Evolutionary conservation across 1,284 basidiomycete genomes (phyloP).

Genomic region (Ustilago curta): DNA sequence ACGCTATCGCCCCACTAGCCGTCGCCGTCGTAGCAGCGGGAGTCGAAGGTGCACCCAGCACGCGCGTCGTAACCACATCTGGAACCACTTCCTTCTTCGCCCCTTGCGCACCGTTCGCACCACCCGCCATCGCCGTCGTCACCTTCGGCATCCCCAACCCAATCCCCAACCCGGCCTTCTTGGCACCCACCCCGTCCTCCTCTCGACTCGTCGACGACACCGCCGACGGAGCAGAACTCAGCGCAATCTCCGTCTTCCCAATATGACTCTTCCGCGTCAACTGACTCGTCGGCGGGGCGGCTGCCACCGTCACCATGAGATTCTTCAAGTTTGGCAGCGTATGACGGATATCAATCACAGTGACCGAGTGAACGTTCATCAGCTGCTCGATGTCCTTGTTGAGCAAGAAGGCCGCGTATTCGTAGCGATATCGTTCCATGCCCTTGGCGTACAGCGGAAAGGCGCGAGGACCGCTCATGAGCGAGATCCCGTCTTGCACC

Average conservation of each 20-base stretch:
- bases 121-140: background rate
- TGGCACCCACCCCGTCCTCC: background rate
- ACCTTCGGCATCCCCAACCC: slow-evolving; percentile 26
- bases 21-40: slow-evolving; percentile 19
- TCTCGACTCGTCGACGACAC: background rate
- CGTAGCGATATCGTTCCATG: slow-evolving; percentile 94
- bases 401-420: slow-evolving; percentile 94
- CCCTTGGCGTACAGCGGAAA: slow-evolving; percentile 88
- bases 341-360: slow-evolving; percentile 91
- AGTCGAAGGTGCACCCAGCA: slow-evolving; percentile 30
- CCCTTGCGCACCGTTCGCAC: slow-evolving; percentile 3
- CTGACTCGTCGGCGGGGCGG: slow-evolving; percentile 43
- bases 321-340: slow-evolving; percentile 97
- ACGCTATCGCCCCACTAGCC: slow-evolving; percentile 34
- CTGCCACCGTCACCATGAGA: slow-evolving; percentile 80
- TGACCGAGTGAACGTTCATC: slow-evolving; percentile 59
- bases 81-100: slow-evolving; percentile 10
- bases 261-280: slow-evolving; percentile 43
- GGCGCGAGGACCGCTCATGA: slow-evolving; percentile 64
- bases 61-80: slow-evolving; percentile 42
- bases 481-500: slow-evolving; percentile 63
- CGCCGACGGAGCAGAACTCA: slow-evolving; percentile 12
- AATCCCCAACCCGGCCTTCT: slow-evolving; percentile 26
- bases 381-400: slow-evolving; percentile 92
- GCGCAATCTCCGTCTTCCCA: slow-evolving; percentile 46